Evolutionary conservation across 352 stramenopile genomes (phyloP).

Genomic region (Phytophthora syringae): DNA sequence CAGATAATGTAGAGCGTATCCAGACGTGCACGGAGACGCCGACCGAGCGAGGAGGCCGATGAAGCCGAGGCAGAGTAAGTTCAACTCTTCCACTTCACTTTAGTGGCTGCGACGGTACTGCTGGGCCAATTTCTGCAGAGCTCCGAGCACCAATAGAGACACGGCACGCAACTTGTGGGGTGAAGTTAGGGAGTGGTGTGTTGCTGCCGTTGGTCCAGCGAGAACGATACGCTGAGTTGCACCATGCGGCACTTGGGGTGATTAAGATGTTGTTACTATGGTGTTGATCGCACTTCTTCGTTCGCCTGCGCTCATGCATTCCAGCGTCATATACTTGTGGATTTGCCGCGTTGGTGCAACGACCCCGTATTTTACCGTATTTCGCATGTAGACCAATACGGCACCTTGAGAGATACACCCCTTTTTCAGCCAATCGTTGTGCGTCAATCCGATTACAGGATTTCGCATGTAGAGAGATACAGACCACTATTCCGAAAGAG

Average conservation of each 20-base stretch:
- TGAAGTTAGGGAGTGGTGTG: conserved; percentile 25
- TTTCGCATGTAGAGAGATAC: too few relatives aligned
- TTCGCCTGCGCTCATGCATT: conserved; percentile 57
- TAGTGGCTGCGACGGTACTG: conserved; percentile 42
- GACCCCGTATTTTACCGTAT: conserved; percentile 81
- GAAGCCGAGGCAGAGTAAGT: conserved; percentile 21
- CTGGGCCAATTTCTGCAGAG: conserved; percentile 33
- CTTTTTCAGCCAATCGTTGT: too few relatives aligned
- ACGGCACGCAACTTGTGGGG: conserved; percentile 7
- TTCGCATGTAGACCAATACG: too few relatives aligned
- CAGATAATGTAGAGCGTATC: conserved; percentile 78
- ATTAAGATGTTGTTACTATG: conserved; percentile 33
- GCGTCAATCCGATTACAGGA: too few relatives aligned
- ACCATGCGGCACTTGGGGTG: conserved; percentile 35
- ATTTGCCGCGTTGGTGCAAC: conserved; percentile 62
- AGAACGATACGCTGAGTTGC: conserved; percentile 32
- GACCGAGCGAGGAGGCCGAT: conserved; percentile 40
- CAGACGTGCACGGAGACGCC: conserved; percentile 65
- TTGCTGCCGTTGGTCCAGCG: conserved; percentile 41
- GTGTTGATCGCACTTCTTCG: conserved; percentile 32
- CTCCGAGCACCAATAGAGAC: not conserved
- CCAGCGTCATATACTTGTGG: conserved; percentile 56
- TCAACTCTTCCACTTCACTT: conserved; percentile 52
- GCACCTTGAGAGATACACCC: too few relatives aligned
- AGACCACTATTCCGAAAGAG: too few relatives aligned